Percentiles rank a stretch among this genome's conserved stretches.
Conservation (phyloP, 148 eudicot genomes). For the Arctostaphylos glauca region DNA sequence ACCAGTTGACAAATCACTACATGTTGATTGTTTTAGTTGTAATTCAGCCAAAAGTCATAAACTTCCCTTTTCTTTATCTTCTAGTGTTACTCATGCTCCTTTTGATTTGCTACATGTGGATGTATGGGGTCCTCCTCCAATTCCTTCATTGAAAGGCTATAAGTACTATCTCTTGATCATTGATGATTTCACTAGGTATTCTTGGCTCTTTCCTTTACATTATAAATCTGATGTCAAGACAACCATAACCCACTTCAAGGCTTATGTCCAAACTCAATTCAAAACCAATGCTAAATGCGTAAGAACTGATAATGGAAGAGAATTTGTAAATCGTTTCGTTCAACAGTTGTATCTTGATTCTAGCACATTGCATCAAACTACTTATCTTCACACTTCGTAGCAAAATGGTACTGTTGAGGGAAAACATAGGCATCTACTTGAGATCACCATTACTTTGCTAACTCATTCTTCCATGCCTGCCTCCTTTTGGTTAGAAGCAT, state of each 20-base stretch:
- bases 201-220: not conserved
- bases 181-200: not conserved
- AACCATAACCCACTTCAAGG: not conserved
- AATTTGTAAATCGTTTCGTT: no score
- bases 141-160: not conserved
- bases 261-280: not conserved
- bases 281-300: not conserved
- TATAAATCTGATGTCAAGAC: not conserved
- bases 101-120: not conserved
- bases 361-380: not conserved
- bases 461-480: not conserved
- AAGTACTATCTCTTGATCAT: not conserved
- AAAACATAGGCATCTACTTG: not conserved
- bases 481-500: not conserved
- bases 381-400: not conserved
- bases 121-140: not conserved
- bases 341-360: not conserved
- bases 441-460: not conserved
- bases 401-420: not conserved
- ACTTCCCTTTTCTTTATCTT: no score
- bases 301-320: not conserved
- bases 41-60: no score
- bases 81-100: no score
- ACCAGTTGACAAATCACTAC: no score
- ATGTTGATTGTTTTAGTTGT: no score